Evolutionary conservation across 2,329 filamentous ascomycete species (phyloP).

Genomic region (Blastomyces silverae): DNA sequence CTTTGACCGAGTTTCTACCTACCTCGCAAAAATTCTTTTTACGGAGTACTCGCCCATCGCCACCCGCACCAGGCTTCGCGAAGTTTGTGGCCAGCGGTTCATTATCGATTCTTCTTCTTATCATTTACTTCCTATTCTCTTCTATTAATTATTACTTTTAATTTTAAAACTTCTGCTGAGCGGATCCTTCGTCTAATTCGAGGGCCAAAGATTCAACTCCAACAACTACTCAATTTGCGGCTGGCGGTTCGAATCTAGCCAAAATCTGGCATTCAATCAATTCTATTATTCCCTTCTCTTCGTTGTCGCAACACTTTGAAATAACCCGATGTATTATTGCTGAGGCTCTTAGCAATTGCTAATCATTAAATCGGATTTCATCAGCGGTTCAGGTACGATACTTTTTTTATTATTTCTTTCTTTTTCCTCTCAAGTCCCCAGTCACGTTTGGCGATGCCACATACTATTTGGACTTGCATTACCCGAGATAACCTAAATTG

Average conservation of each 20-base stretch:
- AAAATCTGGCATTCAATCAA: slow-evolving; percentile 1
- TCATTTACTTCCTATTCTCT: background rate
- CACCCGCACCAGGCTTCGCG: slow-evolving; percentile 3
- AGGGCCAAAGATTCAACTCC: background rate
- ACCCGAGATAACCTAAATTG: background rate
- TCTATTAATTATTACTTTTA: slow-evolving; percentile 8
- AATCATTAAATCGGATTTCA: background rate
- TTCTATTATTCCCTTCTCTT: background rate
- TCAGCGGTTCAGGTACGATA: background rate
- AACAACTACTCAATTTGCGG: slow-evolving; percentile 7
- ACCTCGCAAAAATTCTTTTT: slow-evolving; percentile 10
- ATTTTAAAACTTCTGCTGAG: slow-evolving; percentile 10
- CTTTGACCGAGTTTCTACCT: slow-evolving; percentile 11
- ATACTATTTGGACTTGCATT: background rate
- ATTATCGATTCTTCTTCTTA: slow-evolving; percentile 11
- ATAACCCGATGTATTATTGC: slow-evolving; percentile 11
- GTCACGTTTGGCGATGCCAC: background rate
- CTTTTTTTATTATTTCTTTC: background rate
- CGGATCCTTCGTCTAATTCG: slow-evolving; percentile 9
- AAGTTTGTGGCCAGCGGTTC: background rate
- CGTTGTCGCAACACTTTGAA: slow-evolving; percentile 1
- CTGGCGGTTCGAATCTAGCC: slow-evolving; percentile 1
- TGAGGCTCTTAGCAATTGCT: slow-evolving; percentile 3
- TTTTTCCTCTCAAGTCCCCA: background rate
- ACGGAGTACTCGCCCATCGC: slow-evolving; percentile 9